These are phyloP conservation scores for Rhizopogon sp. DNA, from an alignment of 768 basidiomycete genomes.

Conservation along the genomic window DNA sequence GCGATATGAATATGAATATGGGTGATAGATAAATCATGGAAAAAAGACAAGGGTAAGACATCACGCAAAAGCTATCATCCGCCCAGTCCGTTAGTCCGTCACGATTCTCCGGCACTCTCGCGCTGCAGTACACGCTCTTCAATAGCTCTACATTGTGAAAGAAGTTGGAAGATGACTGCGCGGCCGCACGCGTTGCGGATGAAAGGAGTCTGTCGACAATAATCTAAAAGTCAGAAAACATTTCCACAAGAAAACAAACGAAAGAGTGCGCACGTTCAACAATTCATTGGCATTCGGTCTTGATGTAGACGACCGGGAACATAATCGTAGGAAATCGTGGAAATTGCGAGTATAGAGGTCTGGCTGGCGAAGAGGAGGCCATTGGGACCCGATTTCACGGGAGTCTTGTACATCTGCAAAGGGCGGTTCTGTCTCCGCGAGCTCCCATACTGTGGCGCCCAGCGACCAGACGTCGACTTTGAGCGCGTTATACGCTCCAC, in stretches of 20 bases:
- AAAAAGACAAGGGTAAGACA: too few relatives aligned
- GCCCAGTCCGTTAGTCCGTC: not conserved
- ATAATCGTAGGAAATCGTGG: constrained; percentile 66
- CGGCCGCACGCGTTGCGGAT: constrained; percentile 67
- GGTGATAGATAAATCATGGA: too few relatives aligned
- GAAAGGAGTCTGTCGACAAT: constrained; percentile 46
- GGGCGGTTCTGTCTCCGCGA: constrained; percentile 70
- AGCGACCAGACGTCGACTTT: constrained; percentile 80
- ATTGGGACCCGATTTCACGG: constrained; percentile 46
- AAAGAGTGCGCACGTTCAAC: constrained; percentile 43
- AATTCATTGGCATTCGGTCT: constrained; percentile 57
- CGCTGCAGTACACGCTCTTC: constrained; percentile 38
- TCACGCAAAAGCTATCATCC: not conserved
- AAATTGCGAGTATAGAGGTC: constrained; percentile 62
- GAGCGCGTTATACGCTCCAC: constrained; percentile 66
- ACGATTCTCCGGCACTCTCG: constrained; percentile 5
- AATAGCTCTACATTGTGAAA: constrained; percentile 62
- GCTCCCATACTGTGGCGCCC: constrained; percentile 81
- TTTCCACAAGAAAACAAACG: not conserved
- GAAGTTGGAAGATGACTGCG: constrained; percentile 58
- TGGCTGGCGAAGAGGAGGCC: constrained; percentile 58
- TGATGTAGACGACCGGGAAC: constrained; percentile 53
- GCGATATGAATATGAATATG: too few relatives aligned
- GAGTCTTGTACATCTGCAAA: constrained; percentile 54
- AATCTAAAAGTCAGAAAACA: constrained; percentile 1